Conservation (phyloP, 352 stramenopile species). For the Phytopythium vexans region DNA sequence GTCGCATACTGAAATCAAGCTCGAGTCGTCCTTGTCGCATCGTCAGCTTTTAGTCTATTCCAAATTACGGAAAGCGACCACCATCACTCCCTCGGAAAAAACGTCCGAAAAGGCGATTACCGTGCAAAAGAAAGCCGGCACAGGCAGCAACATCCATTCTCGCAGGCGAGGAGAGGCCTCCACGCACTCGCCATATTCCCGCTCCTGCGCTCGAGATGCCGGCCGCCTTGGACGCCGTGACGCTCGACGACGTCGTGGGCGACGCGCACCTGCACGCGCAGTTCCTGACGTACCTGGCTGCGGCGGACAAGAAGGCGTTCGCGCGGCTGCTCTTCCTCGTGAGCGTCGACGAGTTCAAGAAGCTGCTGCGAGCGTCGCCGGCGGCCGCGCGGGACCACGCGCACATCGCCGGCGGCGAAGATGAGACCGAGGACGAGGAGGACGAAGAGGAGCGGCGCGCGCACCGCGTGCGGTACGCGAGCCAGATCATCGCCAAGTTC, state of each 20-base stretch:
- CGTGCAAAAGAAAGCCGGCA: too few relatives aligned
- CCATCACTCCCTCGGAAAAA: too few relatives aligned
- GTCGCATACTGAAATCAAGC: too few relatives aligned
- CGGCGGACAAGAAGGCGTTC: conserved; percentile 64
- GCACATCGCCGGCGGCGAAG: conserved; percentile 6
- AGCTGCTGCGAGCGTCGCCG: conserved; percentile 34
- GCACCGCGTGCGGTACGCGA: conserved; percentile 65
- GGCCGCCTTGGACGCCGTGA: too few relatives aligned
- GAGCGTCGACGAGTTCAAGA: conserved; percentile 88
- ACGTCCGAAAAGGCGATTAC: too few relatives aligned
- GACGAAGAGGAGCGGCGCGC: conserved; percentile 21
- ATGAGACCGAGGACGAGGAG: conserved; percentile 14
- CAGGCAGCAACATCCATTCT: too few relatives aligned
- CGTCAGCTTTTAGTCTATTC: too few relatives aligned
- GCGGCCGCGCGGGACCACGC: conserved; percentile 7
- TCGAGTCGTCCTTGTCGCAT: too few relatives aligned
- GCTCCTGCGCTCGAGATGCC: too few relatives aligned
- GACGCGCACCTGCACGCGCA: conserved; percentile 77
- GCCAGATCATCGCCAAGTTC: conserved; percentile 87
- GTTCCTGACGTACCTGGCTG: conserved; percentile 78
- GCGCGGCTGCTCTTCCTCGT: conserved; percentile 80
- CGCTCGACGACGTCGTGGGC: conserved; percentile 66
- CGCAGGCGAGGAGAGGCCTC: too few relatives aligned
- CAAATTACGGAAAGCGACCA: too few relatives aligned
- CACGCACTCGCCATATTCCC: too few relatives aligned